Evolutionary conservation across 2,329 filamentous ascomycete genomes (phyloP), one percentile per base, ranked within the genome.

Genomic region (Neophaeococcomyces aloes): DNA sequence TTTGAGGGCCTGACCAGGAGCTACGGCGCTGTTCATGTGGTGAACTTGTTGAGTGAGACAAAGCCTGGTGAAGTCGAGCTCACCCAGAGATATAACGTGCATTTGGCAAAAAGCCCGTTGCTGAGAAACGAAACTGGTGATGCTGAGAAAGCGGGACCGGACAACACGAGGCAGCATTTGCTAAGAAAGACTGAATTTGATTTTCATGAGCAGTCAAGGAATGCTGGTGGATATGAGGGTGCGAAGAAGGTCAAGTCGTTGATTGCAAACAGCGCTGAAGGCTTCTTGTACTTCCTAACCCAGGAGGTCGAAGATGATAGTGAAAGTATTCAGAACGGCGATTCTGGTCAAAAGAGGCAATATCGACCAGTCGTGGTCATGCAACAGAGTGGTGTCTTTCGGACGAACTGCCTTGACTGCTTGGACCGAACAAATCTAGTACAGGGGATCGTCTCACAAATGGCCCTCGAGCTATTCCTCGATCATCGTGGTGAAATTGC

Each of bases 401-500:
- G 89, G 49, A 93, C 86, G 7, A 98, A 98, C 57, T 98, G 91
- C 60, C 71, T 98, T 19, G 91, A 98, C 61, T 98, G 91, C 60
- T 69, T 98, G 33, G 91, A 98, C 61, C 79, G 91, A 46, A 98
- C 91, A 6, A 98, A 98, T 59, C 70, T 96, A 21, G 86, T 98
- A 21, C 91, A 98, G 65, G 94, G 88, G 0, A 85, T 96, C 52
- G 84, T 98, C 55, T 95, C 88, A 46, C 83, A 87, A 56, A 88
- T 95, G 83, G 86, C 87, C 0, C 71, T 95, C 15, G 86, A 94
- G 59, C 71, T 81, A 0, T 96, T 96, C 55, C 67, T 98, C 3
- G 65, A 67, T 11, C 86, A 94, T 53, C 74, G 81, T 48, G 75
- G 73, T 19, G 78, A 86, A 51, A 72, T 70, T 48, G 81, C 84